phyloP scores from a whole-genome alignment of 2,329 filamentous ascomycete genomes.

The Graphilbum sp. region DNA sequence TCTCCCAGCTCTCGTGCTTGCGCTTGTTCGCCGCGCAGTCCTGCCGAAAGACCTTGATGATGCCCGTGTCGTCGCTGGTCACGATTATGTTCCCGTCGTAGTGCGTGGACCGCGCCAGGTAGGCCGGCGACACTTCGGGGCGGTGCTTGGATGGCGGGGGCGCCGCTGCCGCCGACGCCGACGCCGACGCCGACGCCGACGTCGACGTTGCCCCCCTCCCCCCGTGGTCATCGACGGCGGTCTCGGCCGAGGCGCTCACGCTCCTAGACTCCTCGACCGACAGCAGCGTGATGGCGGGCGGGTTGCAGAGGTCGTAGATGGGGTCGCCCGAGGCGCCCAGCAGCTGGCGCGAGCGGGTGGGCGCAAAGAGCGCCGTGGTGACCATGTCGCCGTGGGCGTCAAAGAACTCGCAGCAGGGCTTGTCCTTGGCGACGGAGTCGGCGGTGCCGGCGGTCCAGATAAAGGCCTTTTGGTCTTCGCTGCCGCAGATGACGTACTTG shows the following conservation, averaged over 20 bases:
- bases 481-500: conserved; percentile 77
- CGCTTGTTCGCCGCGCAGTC: conserved; percentile 80
- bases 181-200: conserved; percentile 6
- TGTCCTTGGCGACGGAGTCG: conserved; percentile 55
- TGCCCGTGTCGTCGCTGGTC: conserved; percentile 73
- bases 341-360: conserved; percentile 58
- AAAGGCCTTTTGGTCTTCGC: conserved; percentile 78
- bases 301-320: conserved; percentile 92
- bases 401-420: conserved; percentile 73
- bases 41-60: conserved; percentile 88
- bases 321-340: conserved; percentile 74
- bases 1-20: conserved; percentile 61
- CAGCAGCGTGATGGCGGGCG: conserved; percentile 70
- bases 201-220: conserved; percentile 19
- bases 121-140: conserved; percentile 58
- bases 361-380: conserved; percentile 77
- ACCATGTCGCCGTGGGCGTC: conserved; percentile 82
- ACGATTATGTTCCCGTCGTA: conserved; percentile 77
- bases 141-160: conserved; percentile 13
- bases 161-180: conserved; percentile 4
- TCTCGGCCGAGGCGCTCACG: too few relatives aligned
- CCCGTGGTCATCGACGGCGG: too few relatives aligned
- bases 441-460: conserved; percentile 60
- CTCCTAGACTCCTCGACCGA: conserved; percentile 56
- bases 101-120: conserved; percentile 61